A percentile compares a stretch with the other conserved stretches of the same genome.
These are phyloP conservation scores for Lentinula guzmanii DNA, from an alignment of 768 basidiomycete species.

Conservation along the genomic window DNA sequence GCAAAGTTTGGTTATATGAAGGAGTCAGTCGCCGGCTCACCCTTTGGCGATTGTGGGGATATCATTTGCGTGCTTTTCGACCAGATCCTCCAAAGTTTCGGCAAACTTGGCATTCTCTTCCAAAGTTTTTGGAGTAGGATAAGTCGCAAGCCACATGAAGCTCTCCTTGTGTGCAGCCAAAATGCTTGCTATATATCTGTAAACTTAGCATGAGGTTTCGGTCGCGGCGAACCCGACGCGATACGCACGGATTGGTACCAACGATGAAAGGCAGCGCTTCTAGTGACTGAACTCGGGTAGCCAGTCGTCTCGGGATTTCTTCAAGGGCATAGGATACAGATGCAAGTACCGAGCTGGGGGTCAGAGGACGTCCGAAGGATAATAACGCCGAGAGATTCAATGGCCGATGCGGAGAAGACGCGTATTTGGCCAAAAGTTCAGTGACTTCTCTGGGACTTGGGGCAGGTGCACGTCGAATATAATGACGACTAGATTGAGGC, in stretches of 20 bases:
- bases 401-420: slow-evolving; percentile 57
- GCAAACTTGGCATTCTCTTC: slow-evolving; percentile 69
- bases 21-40: slow-evolving; percentile 26
- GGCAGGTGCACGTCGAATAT: slow-evolving; percentile 34
- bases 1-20: too few species aligned
- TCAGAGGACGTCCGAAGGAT: slow-evolving; percentile 71
- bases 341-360: slow-evolving; percentile 59
- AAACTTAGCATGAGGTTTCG: background rate
- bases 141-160: slow-evolving; percentile 63
- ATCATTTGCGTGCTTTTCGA: slow-evolving; percentile 77
- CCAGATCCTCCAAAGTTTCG: slow-evolving; percentile 60
- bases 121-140: slow-evolving; percentile 58
- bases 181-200: slow-evolving; percentile 58
- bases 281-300: slow-evolving; percentile 65
- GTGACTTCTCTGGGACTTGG: slow-evolving; percentile 48
- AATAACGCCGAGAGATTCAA: slow-evolving; percentile 69
- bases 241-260: slow-evolving; percentile 63
- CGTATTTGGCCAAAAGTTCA: slow-evolving; percentile 57
- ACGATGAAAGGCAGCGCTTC: slow-evolving; percentile 83
- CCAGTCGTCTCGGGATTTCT: slow-evolving; percentile 75
- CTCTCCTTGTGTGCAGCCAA: slow-evolving; percentile 64
- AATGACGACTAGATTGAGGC: background rate
- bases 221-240: background rate
- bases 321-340: slow-evolving; percentile 72
- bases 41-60: slow-evolving; percentile 90